phyloP scores from a whole-genome alignment of 2,329 filamentous ascomycete species.

The Elsinoe necatrix region DNA sequence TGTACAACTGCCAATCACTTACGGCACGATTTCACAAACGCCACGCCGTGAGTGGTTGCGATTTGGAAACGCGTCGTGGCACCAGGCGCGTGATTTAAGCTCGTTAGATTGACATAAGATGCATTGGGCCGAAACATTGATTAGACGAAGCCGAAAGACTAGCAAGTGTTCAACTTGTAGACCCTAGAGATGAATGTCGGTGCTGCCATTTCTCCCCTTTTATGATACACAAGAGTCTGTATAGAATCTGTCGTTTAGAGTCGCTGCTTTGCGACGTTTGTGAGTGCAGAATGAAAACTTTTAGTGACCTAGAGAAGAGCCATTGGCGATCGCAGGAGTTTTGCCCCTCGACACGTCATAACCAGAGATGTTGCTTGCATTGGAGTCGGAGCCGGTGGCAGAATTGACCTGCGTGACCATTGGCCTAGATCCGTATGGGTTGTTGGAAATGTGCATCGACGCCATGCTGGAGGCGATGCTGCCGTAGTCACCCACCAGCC shows the following conservation, averaged over 20 bases:
- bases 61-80: no score
- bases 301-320: background rate
- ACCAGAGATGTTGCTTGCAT: background rate
- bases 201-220: background rate
- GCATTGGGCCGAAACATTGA: background rate
- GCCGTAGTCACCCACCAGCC: background rate
- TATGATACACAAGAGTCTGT: background rate
- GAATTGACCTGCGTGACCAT: background rate
- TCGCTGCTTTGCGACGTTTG: background rate
- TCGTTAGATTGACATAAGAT: background rate
- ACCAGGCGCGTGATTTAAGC: no score
- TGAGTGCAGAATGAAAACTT: background rate
- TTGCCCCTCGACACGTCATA: background rate
- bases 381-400: background rate
- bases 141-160: background rate
- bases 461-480: background rate
- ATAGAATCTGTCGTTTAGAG: background rate
- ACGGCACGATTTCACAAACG: no score
- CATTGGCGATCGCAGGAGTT: conserved; percentile 2
- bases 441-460: background rate
- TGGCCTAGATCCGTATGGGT: background rate
- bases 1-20: no score
- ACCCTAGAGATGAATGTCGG: background rate
- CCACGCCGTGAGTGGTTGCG: no score
- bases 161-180: background rate